Conservation (phyloP, 2,329 filamentous ascomycete genomes). For the Penicillium sp. region DNA sequence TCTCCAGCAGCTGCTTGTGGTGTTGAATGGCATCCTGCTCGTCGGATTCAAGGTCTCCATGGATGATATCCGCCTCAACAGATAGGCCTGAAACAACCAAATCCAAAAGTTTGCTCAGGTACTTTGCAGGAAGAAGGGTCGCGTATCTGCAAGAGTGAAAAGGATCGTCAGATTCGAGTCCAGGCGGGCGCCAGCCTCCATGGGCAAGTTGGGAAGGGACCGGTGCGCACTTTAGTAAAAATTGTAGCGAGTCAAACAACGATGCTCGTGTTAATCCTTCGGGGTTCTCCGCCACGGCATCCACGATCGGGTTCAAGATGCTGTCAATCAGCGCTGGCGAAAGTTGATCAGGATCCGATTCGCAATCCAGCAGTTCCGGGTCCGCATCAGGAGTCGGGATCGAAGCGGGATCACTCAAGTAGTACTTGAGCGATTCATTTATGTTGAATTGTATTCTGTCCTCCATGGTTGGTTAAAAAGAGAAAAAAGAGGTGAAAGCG, state of each 20-base stretch:
- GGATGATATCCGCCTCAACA: conserved; percentile 78
- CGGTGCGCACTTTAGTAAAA: conserved; percentile 88
- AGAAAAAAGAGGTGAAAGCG: conserved; percentile 16
- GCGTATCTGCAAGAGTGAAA: conserved; percentile 73
- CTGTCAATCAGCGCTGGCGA: conserved; percentile 77
- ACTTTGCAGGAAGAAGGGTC: conserved; percentile 72
- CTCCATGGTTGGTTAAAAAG: conserved; percentile 58
- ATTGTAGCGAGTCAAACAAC: conserved; percentile 90
- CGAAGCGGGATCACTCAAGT: conserved; percentile 85
- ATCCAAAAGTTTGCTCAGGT: conserved; percentile 90
- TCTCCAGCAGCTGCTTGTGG: conserved; percentile 88
- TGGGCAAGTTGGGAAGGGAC: conserved; percentile 45
- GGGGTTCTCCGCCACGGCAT: conserved; percentile 86
- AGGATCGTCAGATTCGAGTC: conserved; percentile 60
- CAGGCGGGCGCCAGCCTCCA: conserved; percentile 35
- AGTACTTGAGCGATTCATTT: conserved; percentile 93
- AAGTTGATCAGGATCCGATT: conserved; percentile 83
- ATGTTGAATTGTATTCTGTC: conserved; percentile 80
- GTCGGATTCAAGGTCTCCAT: conserved; percentile 85
- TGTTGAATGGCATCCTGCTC: conserved; percentile 83
- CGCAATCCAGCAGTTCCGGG: conserved; percentile 79
- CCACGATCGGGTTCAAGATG: conserved; percentile 86
- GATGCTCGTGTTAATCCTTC: conserved; percentile 78
- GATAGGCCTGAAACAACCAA: conserved; percentile 82
- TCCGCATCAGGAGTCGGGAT: conserved; percentile 87